Evolutionary conservation across 768 basidiomycete species (phyloP), one percentile per base, ranked within the genome.

Genomic region (Naganishia randhawae): DNA sequence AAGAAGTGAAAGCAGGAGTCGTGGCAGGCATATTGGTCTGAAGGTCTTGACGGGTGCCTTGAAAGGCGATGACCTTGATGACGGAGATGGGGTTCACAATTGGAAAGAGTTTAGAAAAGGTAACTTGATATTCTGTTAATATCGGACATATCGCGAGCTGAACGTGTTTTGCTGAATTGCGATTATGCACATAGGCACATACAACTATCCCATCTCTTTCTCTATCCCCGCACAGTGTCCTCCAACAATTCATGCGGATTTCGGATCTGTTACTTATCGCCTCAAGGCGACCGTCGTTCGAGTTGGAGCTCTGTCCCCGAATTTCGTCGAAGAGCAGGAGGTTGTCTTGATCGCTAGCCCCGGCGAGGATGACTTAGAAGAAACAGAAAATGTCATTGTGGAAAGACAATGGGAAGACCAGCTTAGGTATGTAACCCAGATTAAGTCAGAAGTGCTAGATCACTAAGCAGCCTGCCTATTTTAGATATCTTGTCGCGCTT

Each of bases 181-280:
- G n/a, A 48, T 6, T 16, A 42, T 22, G 45, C 25, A 22, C 11
- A 35, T 72, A 90, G 93, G 93, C 22, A 89, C 87, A 6, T 97
- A 98, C 77, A 91, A 89, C 19, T 98, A 92, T 80, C 95, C 95
- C 2, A 89, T 99, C 74, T 90, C 90, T 16, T 93, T 97, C 78
- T 83, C 87, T 19, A 87, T 99, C 65, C 91, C 95, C 0, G 83
- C 86, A 6, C 84, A 85, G 68, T 84, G 88, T 3, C 92, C 93
- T 2, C 91, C 95, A 1, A 86, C 87, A 0, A 82, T 94, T 70
- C 82, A 83, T 50, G 87, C 87, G 69, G 85, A 88, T 42, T 89
- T 85, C 72, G 95, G 93, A 10, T 84, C 86, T 2, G 86, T 96
- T 14, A 77, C 77, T 0, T 99, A 96, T 87, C 82, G 83, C 50